Base-by-base conservation (phyloP, 2,329 filamentous ascomycete genomes). In the Xylariomycetidae sp. region DNA sequence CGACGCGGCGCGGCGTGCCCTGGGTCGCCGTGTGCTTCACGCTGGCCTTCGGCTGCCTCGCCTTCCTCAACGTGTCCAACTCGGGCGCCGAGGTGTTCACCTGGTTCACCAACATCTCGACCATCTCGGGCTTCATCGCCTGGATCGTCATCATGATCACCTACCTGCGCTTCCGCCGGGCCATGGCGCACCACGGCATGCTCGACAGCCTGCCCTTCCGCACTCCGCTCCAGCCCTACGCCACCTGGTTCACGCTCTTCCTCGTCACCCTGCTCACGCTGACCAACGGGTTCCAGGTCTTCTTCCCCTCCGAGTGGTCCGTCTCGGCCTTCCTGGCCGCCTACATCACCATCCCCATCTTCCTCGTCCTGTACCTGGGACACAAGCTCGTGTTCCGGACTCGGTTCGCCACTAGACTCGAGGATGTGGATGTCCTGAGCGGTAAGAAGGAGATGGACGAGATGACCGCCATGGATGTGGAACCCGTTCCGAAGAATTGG, bases 201-300 rank as follows among this genome's bases (percentile, higher is more conserved):
- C 46, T 72, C 20, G 49, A 68, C 15, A 57, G 55, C 2, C 59
- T 77, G 4, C 75, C 76, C 0, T 80, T 70, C 63, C 61, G 50
- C 31, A 72, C 73, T 0, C 59, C 62, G 1, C 53, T 69, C 10
- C 74, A 79, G 53, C 76, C 84, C 0, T 88, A 81, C 50, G 77
- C 76, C 3, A 73, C 82, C 0, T 86, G 20, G 20, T 59, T 73
- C 34, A 69, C 72, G 8, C 69, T 87, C 2, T 53, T 72, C 12
- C 52, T 77, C 16, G 71, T 87, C 33, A 53, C 58, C 3, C 59
- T 86, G 16, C 65, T 89, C n/a, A 75, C 72, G 2, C 59, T 89
- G 3, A 80, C 85, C 46, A 87, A 87, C 48, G 85, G 84, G 2
- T 90, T 88, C 59, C 73, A 80, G 22, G 74, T 83, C 11, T 89